These are phyloP conservation scores for Maudiozyma turicensis DNA, from an alignment of 805 yeast genomes.

Conservation along the genomic window DNA sequence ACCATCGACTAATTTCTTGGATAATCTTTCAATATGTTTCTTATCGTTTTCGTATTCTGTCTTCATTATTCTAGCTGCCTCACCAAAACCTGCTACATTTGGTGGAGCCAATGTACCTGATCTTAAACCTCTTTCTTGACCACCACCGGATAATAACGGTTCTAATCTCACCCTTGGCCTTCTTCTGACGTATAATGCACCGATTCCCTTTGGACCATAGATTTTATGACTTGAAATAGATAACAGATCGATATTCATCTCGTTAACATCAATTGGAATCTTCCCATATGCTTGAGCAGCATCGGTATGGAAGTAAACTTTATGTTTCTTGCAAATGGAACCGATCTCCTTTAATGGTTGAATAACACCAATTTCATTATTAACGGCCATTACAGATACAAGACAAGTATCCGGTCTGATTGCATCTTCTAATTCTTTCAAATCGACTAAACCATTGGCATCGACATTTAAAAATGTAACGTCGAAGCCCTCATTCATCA, in stretches of 20 bases:
- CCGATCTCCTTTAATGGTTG: conserved; percentile 97
- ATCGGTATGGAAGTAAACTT: conserved; percentile 94
- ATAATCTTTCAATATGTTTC: conserved; percentile 57
- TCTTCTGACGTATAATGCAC: conserved; percentile 91
- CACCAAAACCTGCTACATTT: conserved; percentile 90
- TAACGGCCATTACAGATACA: conserved; percentile 93
- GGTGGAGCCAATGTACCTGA: conserved; percentile 98
- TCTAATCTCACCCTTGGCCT: conserved; percentile 97
- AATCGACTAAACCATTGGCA: conserved; percentile 65
- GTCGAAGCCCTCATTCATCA: conserved; percentile 95
- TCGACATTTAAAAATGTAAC: conserved; percentile 86
- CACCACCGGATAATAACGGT: conserved; percentile 94
- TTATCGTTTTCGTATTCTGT: conserved; percentile 68
- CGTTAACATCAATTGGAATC: conserved; percentile 84
- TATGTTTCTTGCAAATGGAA: conserved; percentile 68
- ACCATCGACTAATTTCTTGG: conserved; percentile 63
- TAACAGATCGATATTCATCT: conserved; percentile 84
- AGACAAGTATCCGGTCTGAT: conserved; percentile 86
- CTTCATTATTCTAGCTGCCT: conserved; percentile 80
- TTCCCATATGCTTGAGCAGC: conserved; percentile 97
- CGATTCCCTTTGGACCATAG: conserved; percentile 96
- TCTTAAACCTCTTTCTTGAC: conserved; percentile 96
- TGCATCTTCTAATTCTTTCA: conserved; percentile 69
- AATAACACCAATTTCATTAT: conserved; percentile 95
- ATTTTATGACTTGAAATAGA: conserved; percentile 93